Evolutionary conservation across 352 stramenopile genomes (phyloP).

Genomic region (Globisporangium emineosum): DNA sequence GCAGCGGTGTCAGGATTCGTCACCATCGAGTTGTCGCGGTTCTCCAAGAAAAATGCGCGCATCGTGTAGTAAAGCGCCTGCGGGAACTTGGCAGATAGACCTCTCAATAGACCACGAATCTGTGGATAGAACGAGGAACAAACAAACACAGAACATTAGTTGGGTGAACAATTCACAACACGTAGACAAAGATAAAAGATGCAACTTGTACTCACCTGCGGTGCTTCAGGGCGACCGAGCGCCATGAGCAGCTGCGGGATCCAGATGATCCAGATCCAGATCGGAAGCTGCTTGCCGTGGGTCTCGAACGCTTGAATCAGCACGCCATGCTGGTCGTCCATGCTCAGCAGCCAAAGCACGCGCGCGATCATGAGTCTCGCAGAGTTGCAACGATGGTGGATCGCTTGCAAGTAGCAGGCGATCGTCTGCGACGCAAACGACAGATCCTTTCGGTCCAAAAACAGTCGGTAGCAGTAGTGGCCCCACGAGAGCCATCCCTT

Average conservation of each 20-base stretch:
- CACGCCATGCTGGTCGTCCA: constrained; percentile 77
- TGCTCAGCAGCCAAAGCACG: constrained; percentile 89
- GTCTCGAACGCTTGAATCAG: constrained; percentile 91
- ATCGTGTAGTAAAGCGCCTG: constrained; percentile 99
- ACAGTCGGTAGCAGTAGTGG: constrained; percentile 89
- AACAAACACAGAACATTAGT: neutral
- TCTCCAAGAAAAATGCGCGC: constrained; percentile 97
- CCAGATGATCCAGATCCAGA: constrained; percentile 99
- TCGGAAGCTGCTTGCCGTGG: constrained; percentile 92
- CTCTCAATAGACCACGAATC: constrained; percentile 79
- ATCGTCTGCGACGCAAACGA: constrained; percentile 87
- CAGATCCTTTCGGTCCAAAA: constrained; percentile 71
- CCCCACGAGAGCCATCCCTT: constrained; percentile 95
- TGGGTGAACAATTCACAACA: neutral
- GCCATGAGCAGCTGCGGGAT: constrained; percentile 97
- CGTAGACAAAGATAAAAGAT: neutral
- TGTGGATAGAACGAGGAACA: constrained; percentile 17
- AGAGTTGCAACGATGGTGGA: constrained; percentile 88
- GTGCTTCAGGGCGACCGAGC: constrained; percentile 90
- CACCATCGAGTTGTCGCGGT: constrained; percentile 88
- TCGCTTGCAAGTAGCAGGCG: constrained; percentile 92
- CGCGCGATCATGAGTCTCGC: constrained; percentile 88
- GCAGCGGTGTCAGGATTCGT: constrained; percentile 26
- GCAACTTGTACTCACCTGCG: constrained; percentile 28
- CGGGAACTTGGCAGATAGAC: constrained; percentile 92